Evolutionary conservation across 352 stramenopile genomes (phyloP), one percentile per base, ranked within the genome.

Genomic region (Pythium pectinolyticum): DNA sequence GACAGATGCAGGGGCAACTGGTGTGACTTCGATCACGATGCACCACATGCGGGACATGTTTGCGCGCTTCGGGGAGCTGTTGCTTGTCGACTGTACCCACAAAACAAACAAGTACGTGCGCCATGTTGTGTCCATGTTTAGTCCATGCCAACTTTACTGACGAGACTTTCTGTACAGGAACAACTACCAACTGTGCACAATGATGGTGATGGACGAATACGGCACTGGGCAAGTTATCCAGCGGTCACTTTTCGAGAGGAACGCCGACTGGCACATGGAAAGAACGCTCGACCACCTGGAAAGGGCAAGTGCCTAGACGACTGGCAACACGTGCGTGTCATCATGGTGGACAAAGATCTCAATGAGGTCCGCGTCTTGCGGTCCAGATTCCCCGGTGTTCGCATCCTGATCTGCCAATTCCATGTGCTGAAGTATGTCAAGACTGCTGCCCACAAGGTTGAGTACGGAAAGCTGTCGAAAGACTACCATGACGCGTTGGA

Each of bases 261-360:
- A 56, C 25, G 51, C 24, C 1, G 60, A 60, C 22, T 67, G 50
- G 49, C 60, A 67, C 49, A 56, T 66, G 50, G 24, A 39, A 1
- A 37, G 50, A 8, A 50, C 39, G 1, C 5, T 61, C 2, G 24
- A 49, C n/a, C 60, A 61, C 22, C 32, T 60, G 12, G 10, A 51
- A 19, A n/a, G 32, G 2, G 51, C 34, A 17, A 39, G 57, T 22
- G 7, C 14, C n/a, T n/a, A 9, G 47, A 56, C 22, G 20, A 14
- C 3, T 46, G 35, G 37, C 30, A 60, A 25, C 12, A 34, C 0
- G 2, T 53, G 27, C 43, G 43, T 12, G 61, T 68, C 20, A 62
- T 68, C 24, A 45, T 62, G 22, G 51, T 68, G 32, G 61, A 68
- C 46, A 68, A 68, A 27, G 61, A 68, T n/a, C 5, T 62, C 20